These are phyloP conservation scores for Pyrenopolyporus hunteri DNA, from an alignment of 495 filamentous ascomycete genomes.

Conservation along the genomic window DNA sequence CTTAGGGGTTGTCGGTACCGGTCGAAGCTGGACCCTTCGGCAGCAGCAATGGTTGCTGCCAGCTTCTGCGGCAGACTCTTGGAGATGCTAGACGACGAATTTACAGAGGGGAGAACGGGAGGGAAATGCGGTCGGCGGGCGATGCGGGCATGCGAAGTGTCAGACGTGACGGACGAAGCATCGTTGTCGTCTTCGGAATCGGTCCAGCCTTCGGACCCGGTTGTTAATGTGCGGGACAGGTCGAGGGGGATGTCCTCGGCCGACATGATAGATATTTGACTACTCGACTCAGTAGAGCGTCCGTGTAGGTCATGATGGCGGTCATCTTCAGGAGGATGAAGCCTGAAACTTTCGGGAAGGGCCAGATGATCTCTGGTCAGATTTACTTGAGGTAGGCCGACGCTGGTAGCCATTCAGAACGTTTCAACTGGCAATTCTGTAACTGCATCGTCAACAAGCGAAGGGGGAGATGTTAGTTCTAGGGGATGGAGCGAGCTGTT, in stretches of 20 bases:
- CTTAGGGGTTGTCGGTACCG: conserved; percentile 16
- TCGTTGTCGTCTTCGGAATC: conserved; percentile 31
- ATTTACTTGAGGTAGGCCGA: conserved; percentile 29
- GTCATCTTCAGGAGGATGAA: conserved; percentile 20
- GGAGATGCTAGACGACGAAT: conserved; percentile 32
- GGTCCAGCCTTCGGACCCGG: conserved; percentile 33
- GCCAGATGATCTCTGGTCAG: conserved; percentile 21
- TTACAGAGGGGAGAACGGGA: conserved; percentile 30
- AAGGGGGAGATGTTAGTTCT: conserved; percentile 3
- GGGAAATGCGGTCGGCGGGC: conserved; percentile 35
- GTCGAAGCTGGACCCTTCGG: conserved; percentile 11
- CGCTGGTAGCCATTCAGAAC: conserved; percentile 33
- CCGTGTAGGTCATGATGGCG: conserved; percentile 35
- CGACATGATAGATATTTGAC: conserved; percentile 37
- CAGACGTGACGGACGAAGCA: conserved; percentile 31
- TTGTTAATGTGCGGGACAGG: conserved; percentile 31
- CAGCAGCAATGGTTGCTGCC: conserved; percentile 32
- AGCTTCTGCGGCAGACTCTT: conserved; percentile 36
- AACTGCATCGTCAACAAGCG: conserved; percentile 25
- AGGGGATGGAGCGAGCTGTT: conserved; percentile 8
- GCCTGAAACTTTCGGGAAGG: conserved; percentile 19
- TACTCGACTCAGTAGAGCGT: conserved; percentile 23
- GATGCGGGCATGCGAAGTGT: conserved; percentile 36
- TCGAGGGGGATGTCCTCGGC: conserved; percentile 36
- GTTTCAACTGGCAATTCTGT: conserved; percentile 20